phyloP scores from a whole-genome alignment of 1,284 basidiomycete genomes.

The Puccinia novopanici region DNA sequence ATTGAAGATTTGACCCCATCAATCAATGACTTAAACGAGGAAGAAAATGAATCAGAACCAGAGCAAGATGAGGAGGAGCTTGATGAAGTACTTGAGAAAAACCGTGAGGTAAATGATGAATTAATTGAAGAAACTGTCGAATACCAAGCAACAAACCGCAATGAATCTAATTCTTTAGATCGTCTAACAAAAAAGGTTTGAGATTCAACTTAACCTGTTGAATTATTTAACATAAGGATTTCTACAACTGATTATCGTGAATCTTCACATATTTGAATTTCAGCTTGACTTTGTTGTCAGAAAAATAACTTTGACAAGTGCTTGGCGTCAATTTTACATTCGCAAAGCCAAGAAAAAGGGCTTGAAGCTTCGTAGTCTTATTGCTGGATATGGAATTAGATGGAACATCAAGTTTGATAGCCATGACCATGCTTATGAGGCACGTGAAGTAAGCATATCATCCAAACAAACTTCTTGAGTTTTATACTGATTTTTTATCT shows the following conservation, averaged over 20 bases:
- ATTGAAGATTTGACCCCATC: too few relatives aligned
- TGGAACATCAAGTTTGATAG: conserved; percentile 39
- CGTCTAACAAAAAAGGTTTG: too few relatives aligned
- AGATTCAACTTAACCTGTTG: too few relatives aligned
- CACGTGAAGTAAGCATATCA: conserved; percentile 2
- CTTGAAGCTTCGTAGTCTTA: not conserved
- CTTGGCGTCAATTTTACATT: not conserved
- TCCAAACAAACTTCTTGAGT: not conserved
- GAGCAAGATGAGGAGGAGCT: too few relatives aligned
- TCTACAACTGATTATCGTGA: too few relatives aligned
- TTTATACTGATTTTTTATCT: not conserved
- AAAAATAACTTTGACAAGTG: conserved; percentile 13
- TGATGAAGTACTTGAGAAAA: too few relatives aligned
- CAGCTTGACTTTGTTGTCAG: conserved; percentile 23
- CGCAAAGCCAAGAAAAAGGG: not conserved
- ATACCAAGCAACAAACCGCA: conserved; percentile 1
- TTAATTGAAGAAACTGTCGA: not conserved
- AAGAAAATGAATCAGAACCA: too few relatives aligned
- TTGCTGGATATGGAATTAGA: conserved; percentile 25
- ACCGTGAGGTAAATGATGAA: conserved; percentile 31
- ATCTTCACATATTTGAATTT: too few relatives aligned
- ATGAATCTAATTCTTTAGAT: conserved; percentile 14
- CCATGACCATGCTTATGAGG: conserved; percentile 19
- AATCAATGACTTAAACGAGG: too few relatives aligned
- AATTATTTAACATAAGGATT: too few relatives aligned